Percentiles rank a stretch among this genome's conserved stretches.
Evolutionary conservation across 768 basidiomycete species (phyloP).

Genomic region (Pholiota microspora): DNA sequence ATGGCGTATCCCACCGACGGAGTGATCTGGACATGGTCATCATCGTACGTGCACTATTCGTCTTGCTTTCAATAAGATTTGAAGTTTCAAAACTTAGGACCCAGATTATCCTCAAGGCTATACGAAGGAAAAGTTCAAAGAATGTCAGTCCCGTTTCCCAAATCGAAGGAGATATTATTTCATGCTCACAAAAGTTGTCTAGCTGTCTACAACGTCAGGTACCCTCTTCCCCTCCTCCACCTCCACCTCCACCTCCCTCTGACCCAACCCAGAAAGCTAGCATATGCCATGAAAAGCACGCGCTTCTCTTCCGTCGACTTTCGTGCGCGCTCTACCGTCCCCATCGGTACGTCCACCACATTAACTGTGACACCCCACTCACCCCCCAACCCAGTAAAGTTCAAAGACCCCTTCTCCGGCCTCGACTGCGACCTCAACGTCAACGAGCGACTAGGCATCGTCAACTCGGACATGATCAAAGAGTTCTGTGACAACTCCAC

Average conservation of each 20-base stretch:
- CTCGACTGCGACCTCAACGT: conserved; percentile 56
- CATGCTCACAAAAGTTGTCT: neutral
- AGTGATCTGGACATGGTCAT: conserved; percentile 57
- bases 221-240: neutral
- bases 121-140: neutral
- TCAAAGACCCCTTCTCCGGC: conserved; percentile 38
- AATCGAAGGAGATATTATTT: neutral
- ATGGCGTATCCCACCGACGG: conserved; percentile 36
- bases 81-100: too few relatives aligned
- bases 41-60: conserved; percentile 33
- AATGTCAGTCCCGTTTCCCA: conserved; percentile 8
- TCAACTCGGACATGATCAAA: conserved; percentile 49
- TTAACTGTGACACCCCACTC: neutral
- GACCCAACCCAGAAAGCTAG: conserved; percentile 27
- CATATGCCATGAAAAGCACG: conserved; percentile 21
- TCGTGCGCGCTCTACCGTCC: conserved; percentile 37
- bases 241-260: neutral
- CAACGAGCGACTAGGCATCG: conserved; percentile 57
- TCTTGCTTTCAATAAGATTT: neutral
- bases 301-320: conserved; percentile 31
- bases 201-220: conserved; percentile 30
- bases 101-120: conserved; percentile 17
- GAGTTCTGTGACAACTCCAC: conserved; percentile 49
- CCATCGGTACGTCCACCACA: conserved; percentile 33
- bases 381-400: conserved; percentile 47